Conservation (phyloP, 75 land plant genomes). For the Picea sitchensis region DNA sequence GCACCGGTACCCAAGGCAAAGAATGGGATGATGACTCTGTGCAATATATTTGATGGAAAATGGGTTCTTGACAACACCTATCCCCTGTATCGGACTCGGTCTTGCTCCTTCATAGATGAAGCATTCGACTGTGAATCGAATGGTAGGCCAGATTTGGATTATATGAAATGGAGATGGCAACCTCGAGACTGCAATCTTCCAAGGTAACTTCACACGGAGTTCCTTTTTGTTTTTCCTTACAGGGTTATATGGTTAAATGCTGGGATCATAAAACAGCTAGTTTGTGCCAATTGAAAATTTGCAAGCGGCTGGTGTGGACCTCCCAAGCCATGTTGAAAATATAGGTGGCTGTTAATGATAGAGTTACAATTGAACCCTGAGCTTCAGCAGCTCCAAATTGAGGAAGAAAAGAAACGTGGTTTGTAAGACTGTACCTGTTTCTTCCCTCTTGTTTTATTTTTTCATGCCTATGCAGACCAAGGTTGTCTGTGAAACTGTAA, state of each 20-base stretch:
- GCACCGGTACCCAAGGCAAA: neutral
- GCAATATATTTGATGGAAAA: constrained; percentile 47
- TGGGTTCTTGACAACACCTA: constrained; percentile 63
- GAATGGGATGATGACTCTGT: neutral
- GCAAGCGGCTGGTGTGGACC: neutral
- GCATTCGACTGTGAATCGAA: constrained; percentile 56
- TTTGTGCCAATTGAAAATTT: neutral
- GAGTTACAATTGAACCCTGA: neutral
- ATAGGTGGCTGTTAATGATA: neutral
- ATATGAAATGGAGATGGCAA: constrained; percentile 51
- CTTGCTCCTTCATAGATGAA: constrained; percentile 58
- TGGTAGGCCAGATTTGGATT: constrained; percentile 54
- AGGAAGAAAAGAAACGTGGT: too few species aligned
- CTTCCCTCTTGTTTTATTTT: too few species aligned
- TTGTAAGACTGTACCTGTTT: too few species aligned
- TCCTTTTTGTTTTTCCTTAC: neutral
- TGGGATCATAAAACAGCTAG: neutral
- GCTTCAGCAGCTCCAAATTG: too few species aligned
- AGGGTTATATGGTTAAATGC: neutral
- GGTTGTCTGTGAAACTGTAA: too few species aligned
- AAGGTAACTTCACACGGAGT: constrained; percentile 27
- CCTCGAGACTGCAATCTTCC: constrained; percentile 54
- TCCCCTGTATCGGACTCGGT: constrained; percentile 40
- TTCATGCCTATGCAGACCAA: too few species aligned
- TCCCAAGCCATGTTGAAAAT: neutral